Evolutionary conservation across 2,329 filamentous ascomycete species (phyloP), one percentile per base, ranked within the genome.

Genomic region (Fusarium acutatum): DNA sequence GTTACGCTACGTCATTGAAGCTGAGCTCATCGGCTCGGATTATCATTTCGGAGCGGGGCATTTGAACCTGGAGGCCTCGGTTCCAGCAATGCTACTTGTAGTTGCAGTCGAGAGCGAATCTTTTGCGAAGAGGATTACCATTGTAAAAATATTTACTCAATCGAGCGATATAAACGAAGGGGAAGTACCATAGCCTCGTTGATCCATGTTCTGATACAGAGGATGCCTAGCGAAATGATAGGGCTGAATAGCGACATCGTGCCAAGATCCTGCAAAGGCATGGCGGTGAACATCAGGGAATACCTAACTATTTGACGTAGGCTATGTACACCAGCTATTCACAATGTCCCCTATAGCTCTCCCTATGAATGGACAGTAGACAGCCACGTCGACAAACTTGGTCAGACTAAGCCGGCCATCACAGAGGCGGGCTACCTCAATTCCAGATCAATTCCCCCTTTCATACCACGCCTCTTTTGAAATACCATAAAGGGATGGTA

Each of bases 41-140:
- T 64, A 73, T 68, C 41, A 46, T 46, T 6, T 74, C 71, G 67
- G 71, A 66, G 65, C 40, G 46, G 41, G 32, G 54, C n/a, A 6
- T 28, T 11, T 18, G 15, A 11, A 10, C 18, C 6, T 37, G 50
- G 50, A 37, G 50, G 50, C 24, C 34, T 53, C 50, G 34, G 20
- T 18, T 53, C 24, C 6, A 50, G 30, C 14, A 18, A 35, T 18
- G 12, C 10, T 22, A 14, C 7, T 8, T 13, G n/a, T 28, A 47
- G n/a, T 18, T 28, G 0, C 18, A 47, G 7, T 20, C 6, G 12
- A 28, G 20, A 20, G 18, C 14, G 5, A 28, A 28, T 35, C 1
- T 7, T 20, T 10, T 18, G 7, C 22, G n/a, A 5, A 10, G 15
- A 20, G 20, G 32, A 24, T 15, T 1, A 1, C 3, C 18, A 18